phyloP scores from a whole-genome alignment of 2,329 filamentous ascomycete genomes.

The Zasmidium angulare region DNA sequence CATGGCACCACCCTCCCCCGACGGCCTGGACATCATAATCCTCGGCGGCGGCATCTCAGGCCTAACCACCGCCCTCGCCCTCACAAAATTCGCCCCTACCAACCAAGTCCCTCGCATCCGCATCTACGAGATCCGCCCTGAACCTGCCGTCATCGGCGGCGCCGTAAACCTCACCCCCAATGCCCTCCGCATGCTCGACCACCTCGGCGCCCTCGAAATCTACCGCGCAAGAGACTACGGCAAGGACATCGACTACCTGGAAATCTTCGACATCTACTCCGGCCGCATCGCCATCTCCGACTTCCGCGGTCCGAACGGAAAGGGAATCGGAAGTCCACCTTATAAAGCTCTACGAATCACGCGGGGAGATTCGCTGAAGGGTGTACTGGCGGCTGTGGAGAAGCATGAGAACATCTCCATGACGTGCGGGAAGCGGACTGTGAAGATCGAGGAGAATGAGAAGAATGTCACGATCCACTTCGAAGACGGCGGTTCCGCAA shows the following conservation, averaged over 20 bases:
- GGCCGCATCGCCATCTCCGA: slow-evolving; percentile 44
- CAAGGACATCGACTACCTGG: slow-evolving; percentile 43
- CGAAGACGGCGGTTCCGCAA: slow-evolving; percentile 35
- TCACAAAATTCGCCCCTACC: slow-evolving; percentile 45
- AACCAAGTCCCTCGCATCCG: slow-evolving; percentile 41
- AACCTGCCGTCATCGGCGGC: slow-evolving; percentile 47
- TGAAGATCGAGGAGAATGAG: slow-evolving; percentile 40
- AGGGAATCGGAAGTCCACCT: slow-evolving; percentile 45
- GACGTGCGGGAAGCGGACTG: slow-evolving; percentile 44
- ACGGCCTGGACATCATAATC: slow-evolving; percentile 45
- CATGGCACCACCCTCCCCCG: slow-evolving; percentile 32
- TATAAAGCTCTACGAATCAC: slow-evolving; percentile 47
- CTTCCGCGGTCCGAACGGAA: slow-evolving; percentile 43
- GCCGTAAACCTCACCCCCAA: slow-evolving; percentile 51
- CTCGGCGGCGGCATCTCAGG: slow-evolving; percentile 55
- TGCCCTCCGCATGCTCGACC: slow-evolving; percentile 42
- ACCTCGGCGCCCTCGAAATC: slow-evolving; percentile 36
- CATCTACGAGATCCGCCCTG: slow-evolving; percentile 50
- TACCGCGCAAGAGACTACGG: slow-evolving; percentile 43
- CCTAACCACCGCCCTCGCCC: slow-evolving; percentile 50
- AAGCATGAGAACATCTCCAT: slow-evolving; percentile 43
- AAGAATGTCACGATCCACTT: slow-evolving; percentile 38
- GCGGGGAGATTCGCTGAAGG: slow-evolving; percentile 44
- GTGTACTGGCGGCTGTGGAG: slow-evolving; percentile 42
- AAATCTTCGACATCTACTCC: slow-evolving; percentile 48